Evolutionary conservation across 2,329 filamentous ascomycete genomes (phyloP), one percentile per base, ranked within the genome.

Genomic region (Pseudogymnoascus verrucosus): DNA sequence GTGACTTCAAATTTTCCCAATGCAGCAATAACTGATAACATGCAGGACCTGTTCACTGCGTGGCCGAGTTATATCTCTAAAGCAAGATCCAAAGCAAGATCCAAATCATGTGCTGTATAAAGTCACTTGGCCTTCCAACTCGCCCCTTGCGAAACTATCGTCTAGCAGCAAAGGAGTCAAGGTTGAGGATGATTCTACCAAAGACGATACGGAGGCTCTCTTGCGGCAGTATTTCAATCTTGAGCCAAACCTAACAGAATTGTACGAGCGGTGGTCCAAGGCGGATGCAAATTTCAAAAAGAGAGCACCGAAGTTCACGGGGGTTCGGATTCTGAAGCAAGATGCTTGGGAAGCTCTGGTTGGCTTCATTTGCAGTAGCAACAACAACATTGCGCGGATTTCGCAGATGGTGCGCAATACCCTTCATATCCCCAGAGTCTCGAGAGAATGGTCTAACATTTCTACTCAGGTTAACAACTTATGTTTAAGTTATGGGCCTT

Each of bases 291-390:
- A 98, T 74, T 99, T 99, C 77, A 89, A 87, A 70, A 89, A 88
- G 72, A 91, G 90, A 69, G 93, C 95, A 0, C 88, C 90, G 0
- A 87, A 88, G 63, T 99, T 99, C 74, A 88, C 89, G 0, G 95
- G 96, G 11, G 89, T 99, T 63, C 87, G 95, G 21, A 97, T 99
- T 68, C 78, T 99, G 51, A 90, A 89, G 70, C 95, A 99, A 77
- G 93, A 97, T 78, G 88, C 93, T 0, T 99, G 96, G 95, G 95
- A 99, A 76, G 87, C 95, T 0, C 80, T 99, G 21, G 80, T 99
- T 23, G 88, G 89, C 64, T 99, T 99, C 76, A 99, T 99, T 67
- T 99, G 95, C 81, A 97, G 93, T 76, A 96, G 92, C 76, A 99
- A 99, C 77, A 99, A 99, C 78, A 97, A 99, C 74, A 99, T 99